Base-by-base conservation (phyloP, 2,329 filamentous ascomycete species). In the Pezicula neosporulosa region DNA sequence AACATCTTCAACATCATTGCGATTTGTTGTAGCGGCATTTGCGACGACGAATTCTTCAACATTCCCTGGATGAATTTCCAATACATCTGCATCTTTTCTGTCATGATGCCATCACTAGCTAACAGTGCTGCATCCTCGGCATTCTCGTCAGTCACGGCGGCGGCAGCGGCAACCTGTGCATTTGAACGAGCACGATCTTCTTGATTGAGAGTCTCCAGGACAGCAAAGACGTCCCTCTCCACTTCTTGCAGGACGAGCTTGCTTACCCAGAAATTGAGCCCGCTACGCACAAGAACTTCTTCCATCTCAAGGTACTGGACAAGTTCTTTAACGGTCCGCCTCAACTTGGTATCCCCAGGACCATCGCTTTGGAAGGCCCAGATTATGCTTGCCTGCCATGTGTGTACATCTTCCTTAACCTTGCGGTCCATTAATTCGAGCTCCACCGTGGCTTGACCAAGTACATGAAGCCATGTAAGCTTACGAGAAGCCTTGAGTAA, bases 1-100 rank as follows among this genome's bases (percentile, higher is more conserved):
- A 93, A 80, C 80, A 97, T 93, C 71, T 90, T 90, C 77, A 99
- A 79, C 90, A 97, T 97, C 86, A 92, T 96, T 8, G 85, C 80
- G 58, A 99, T 95, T 66, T 91, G 82, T 50, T 77, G 77, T 53
- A 92, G 73, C 47, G 89, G 86, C 89, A 97, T 94, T 27, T 87
- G 71, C 16, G 80, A 83, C 16, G 87, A 87, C 61, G 90, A 87
- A 68, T 97, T 97, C 55, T 90, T 97, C 70, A 99, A 74, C 94
- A 99, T 97, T 47, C 90, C 90, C 51, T 91, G 77, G 52, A 99
- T 91, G 67, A 96, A 97, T 63, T 92, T 87, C 82, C 89, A 90
- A 70, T 97, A 96, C 37, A 96, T 80, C 41, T 72, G 79, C 60
- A 77, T 75, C 63, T 85, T 82, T 66, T 89, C 86, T 57, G 82